Evolutionary conservation across 768 basidiomycete species (phyloP).

Genomic region (Panus rudis): DNA sequence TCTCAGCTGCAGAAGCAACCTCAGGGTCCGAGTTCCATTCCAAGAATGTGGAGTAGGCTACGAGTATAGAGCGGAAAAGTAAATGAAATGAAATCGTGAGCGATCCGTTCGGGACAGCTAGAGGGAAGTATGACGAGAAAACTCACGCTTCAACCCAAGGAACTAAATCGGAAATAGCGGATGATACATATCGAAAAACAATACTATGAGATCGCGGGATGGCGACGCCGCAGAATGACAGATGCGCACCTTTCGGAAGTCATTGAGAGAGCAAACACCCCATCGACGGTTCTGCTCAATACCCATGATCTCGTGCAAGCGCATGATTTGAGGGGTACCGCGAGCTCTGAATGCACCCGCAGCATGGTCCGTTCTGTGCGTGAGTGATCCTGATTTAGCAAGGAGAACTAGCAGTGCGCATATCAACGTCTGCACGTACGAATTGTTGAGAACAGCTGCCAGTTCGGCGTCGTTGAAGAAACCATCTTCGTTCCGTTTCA

Average conservation of each 20-base stretch:
- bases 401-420: background rate
- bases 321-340: conserved; percentile 65
- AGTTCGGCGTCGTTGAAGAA: conserved; percentile 66
- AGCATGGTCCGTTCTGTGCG: conserved; percentile 55
- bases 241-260: conserved; percentile 59
- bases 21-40: conserved; percentile 78
- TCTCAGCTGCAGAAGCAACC: conserved; percentile 67
- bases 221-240: background rate
- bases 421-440: conserved; percentile 37
- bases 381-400: no score
- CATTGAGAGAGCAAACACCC: conserved; percentile 81
- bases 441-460: conserved; percentile 56
- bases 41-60: conserved; percentile 64
- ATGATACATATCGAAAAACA: background rate
- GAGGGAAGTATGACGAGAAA: no score
- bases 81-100: background rate
- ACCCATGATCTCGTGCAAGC: conserved; percentile 77
- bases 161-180: conserved; percentile 33
- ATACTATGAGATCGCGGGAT: no score
- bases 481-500: conserved; percentile 54
- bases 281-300: conserved; percentile 70
- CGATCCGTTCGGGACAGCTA: background rate
- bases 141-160: conserved; percentile 68
- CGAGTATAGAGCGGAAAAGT: background rate
- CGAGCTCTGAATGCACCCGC: conserved; percentile 73